Percentiles rank a stretch among this genome's conserved stretches.
Conservation (phyloP, 83 land plant species). For the Picea mariana region DNA sequence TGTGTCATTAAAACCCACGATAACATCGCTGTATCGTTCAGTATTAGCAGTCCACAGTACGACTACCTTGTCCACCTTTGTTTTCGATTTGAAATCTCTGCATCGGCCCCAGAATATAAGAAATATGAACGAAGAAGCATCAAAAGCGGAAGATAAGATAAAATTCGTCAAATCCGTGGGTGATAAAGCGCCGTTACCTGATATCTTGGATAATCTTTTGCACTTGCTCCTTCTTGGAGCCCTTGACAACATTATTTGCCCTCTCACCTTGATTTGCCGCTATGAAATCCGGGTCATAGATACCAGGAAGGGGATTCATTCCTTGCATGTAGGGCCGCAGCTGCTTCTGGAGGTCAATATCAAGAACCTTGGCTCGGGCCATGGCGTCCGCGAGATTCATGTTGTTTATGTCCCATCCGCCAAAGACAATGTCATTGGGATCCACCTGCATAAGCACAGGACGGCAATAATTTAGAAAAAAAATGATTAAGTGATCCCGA, state of each 20-base stretch:
- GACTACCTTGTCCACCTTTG: too few relatives aligned
- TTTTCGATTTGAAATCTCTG: conserved; percentile 48
- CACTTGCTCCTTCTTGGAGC: conserved; percentile 92
- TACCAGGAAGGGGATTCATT: too few relatives aligned
- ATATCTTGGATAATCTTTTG: conserved; percentile 80
- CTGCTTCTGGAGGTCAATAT: conserved; percentile 33
- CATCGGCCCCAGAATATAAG: background rate
- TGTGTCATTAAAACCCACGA: too few relatives aligned
- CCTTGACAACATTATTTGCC: conserved; percentile 87
- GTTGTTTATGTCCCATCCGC: conserved; percentile 26
- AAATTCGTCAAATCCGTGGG: too few relatives aligned
- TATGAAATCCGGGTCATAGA: too few relatives aligned
- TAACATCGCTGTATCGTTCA: too few relatives aligned
- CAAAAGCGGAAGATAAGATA: too few relatives aligned
- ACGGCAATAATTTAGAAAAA: background rate
- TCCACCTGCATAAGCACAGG: background rate
- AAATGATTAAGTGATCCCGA: too few relatives aligned
- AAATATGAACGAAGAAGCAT: background rate
- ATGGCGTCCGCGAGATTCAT: conserved; percentile 54
- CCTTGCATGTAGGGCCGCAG: conserved; percentile 28
- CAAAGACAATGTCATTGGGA: conserved; percentile 40
- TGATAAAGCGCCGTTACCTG: conserved; percentile 37
- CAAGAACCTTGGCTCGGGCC: conserved; percentile 44
- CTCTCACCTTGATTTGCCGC: conserved; percentile 91
- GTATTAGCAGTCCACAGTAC: too few relatives aligned